Percentiles rank a stretch among this genome's conserved stretches.
These are phyloP conservation scores for Trichophyton equinum DNA, from an alignment of 2,329 filamentous ascomycete species.

Conservation along the genomic window DNA sequence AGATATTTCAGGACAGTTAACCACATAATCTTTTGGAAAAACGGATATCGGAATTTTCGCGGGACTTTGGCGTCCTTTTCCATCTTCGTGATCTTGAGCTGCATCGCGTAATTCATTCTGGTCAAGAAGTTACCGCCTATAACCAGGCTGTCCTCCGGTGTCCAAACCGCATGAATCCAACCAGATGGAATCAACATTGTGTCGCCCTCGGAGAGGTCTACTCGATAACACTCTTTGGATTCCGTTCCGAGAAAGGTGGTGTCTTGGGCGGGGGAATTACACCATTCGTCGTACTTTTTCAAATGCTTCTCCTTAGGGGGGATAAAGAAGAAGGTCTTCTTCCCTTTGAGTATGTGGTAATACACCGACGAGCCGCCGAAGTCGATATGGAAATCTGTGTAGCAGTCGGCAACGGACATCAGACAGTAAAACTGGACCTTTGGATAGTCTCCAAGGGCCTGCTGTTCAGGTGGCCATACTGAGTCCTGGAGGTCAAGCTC, in stretches of 20 bases:
- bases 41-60: constrained; percentile 53
- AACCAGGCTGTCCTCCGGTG: constrained; percentile 54
- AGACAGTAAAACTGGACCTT: constrained; percentile 57
- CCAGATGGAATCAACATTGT: constrained; percentile 60
- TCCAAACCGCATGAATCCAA: constrained; percentile 63
- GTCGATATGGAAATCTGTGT: constrained; percentile 60
- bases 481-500: constrained; percentile 45
- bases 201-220: constrained; percentile 53
- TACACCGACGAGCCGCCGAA: constrained; percentile 60
- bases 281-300: constrained; percentile 61
- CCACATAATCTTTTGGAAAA: constrained; percentile 60
- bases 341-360: constrained; percentile 56
- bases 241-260: constrained; percentile 52
- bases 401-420: constrained; percentile 60
- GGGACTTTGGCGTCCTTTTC: constrained; percentile 56
- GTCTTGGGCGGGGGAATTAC: constrained; percentile 53
- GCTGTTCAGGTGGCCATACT: constrained; percentile 39
- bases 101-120: constrained; percentile 52
- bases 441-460: constrained; percentile 45
- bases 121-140: constrained; percentile 61
- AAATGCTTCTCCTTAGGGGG: constrained; percentile 55
- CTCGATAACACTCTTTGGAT: constrained; percentile 54
- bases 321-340: constrained; percentile 61
- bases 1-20: constrained; percentile 53
- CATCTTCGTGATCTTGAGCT: constrained; percentile 52